A percentile compares a stretch with the other conserved stretches of the same genome.
These are phyloP conservation scores for Fusarium sp. DNA, from an alignment of 2,329 filamentous ascomycete species.

Conservation along the genomic window DNA sequence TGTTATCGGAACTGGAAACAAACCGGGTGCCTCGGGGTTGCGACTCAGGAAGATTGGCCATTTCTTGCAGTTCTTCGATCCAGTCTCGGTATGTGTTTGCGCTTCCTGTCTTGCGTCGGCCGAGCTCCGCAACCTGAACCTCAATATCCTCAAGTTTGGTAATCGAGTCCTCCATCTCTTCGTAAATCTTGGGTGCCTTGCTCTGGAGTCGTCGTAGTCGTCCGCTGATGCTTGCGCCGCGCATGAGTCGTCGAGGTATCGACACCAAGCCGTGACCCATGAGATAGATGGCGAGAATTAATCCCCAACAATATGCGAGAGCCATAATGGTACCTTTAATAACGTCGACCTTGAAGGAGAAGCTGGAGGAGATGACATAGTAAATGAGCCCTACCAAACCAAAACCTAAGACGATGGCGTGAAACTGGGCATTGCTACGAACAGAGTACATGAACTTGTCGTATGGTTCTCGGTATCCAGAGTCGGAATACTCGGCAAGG, in stretches of 20 bases:
- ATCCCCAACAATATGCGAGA: slow-evolving; percentile 91
- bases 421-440: slow-evolving; percentile 87
- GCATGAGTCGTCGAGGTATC: slow-evolving; percentile 82
- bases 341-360: slow-evolving; percentile 66
- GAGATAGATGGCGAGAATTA: slow-evolving; percentile 91
- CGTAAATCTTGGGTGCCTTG: slow-evolving; percentile 82
- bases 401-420: slow-evolving; percentile 78
- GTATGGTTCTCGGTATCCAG: slow-evolving; percentile 88
- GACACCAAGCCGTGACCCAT: slow-evolving; percentile 98
- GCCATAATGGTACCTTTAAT: slow-evolving; percentile 92
- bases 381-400: slow-evolving; percentile 81
- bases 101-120: slow-evolving; percentile 81
- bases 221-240: slow-evolving; percentile 79
- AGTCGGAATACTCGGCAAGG: slow-evolving; percentile 93
- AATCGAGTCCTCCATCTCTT: slow-evolving; percentile 86
- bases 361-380: slow-evolving; percentile 80
- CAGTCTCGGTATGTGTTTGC: slow-evolving; percentile 84
- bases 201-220: slow-evolving; percentile 79
- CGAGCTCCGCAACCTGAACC: slow-evolving; percentile 79
- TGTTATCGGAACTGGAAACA: slow-evolving; percentile 54
- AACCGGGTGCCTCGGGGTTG: slow-evolving; percentile 55
- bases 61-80: slow-evolving; percentile 93
- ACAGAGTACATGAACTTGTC: slow-evolving; percentile 85
- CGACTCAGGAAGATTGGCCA: slow-evolving; percentile 73
- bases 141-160: slow-evolving; percentile 84